phyloP scores from a whole-genome alignment of 2,329 filamentous ascomycete species.

The Cladophialophora exuberans region DNA sequence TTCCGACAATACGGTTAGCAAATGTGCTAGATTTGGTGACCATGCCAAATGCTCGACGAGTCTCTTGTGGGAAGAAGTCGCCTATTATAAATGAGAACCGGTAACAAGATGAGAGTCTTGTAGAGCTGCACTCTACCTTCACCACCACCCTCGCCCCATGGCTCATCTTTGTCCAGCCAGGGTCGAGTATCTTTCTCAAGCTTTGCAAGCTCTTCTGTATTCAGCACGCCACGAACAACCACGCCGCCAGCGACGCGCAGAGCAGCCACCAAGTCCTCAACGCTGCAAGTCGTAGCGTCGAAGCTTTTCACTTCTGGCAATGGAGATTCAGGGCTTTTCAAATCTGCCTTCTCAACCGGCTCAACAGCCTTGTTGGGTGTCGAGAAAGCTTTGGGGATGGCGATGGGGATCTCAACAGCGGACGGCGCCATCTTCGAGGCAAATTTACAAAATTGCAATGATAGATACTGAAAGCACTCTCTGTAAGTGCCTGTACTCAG shows the following conservation, averaged over 20 bases:
- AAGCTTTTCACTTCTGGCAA: conserved; percentile 22
- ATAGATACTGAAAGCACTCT: background rate
- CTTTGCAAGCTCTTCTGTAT: conserved; percentile 9
- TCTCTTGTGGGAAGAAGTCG: conserved; percentile 35
- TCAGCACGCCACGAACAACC: conserved; percentile 27
- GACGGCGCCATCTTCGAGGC: conserved; percentile 15
- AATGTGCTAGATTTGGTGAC: conserved; percentile 32
- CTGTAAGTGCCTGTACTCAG: too few species aligned
- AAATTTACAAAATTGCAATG: background rate
- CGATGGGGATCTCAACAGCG: conserved; percentile 12
- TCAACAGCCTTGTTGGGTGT: background rate
- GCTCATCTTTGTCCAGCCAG: conserved; percentile 28
- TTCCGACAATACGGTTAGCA: conserved; percentile 25
- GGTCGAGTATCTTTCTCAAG: conserved; percentile 33
- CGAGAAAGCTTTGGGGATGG: conserved; percentile 12
- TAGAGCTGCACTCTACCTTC: background rate
- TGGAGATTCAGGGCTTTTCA: conserved; percentile 18
- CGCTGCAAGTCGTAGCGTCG: conserved; percentile 12
- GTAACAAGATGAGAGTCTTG: background rate
- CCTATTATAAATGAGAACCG: conserved; percentile 7
- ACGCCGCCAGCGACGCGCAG: conserved; percentile 24
- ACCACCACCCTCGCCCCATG: conserved; percentile 21
- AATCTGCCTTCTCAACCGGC: background rate
- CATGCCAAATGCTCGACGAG: conserved; percentile 33
- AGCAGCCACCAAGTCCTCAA: conserved; percentile 20